Conservation (phyloP, 148 eudicot species). For the Vaccinium darrowii region DNA sequence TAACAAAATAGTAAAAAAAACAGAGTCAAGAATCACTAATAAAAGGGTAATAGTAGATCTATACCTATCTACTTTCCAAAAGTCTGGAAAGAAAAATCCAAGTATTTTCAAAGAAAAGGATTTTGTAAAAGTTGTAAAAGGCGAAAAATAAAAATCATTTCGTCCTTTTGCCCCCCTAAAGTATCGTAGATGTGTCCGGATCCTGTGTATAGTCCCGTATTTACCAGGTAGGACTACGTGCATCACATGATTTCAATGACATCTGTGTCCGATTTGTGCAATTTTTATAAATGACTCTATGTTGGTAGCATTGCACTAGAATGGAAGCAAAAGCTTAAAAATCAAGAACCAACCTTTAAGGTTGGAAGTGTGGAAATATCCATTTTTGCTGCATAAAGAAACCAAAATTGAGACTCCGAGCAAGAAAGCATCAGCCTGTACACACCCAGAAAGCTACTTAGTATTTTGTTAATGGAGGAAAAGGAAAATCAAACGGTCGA, state of each 20-base stretch:
- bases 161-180: background rate
- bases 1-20: conserved; percentile 23
- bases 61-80: background rate
- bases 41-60: background rate
- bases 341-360: conserved; percentile 48
- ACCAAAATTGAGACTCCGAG: conserved; percentile 17
- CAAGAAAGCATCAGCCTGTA: conserved; percentile 10
- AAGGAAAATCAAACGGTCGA: conserved; percentile 37
- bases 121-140: background rate
- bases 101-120: background rate
- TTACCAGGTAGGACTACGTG: no score
- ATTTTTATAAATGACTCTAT: no score
- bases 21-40: conserved; percentile 20
- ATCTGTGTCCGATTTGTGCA: no score
- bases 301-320: background rate
- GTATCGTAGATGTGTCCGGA: background rate
- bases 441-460: conserved; percentile 20
- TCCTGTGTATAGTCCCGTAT: no score
- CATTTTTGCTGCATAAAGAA: conserved; percentile 33
- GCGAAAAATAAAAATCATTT: background rate
- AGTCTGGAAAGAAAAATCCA: background rate
- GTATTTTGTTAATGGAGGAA: background rate
- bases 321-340: conserved; percentile 23
- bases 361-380: no score
- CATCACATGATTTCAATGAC: no score